A percentile compares a stretch with the other conserved stretches of the same genome.
phyloP scores from a whole-genome alignment of 495 filamentous ascomycete species.

The Penicillium taxi region DNA sequence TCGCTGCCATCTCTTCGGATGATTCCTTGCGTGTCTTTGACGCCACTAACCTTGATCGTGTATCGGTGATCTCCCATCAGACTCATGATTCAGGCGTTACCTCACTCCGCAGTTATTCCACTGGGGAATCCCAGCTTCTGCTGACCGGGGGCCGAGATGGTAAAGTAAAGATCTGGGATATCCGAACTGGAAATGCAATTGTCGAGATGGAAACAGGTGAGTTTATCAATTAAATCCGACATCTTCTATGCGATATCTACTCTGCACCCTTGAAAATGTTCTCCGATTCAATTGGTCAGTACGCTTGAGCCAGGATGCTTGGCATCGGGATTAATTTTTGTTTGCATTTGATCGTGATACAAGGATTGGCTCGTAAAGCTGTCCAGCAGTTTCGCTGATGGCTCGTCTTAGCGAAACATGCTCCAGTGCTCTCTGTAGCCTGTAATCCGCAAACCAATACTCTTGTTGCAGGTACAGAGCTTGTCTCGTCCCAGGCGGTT shows the following conservation, averaged over 20 bases:
- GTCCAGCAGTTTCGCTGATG: slow-evolving; percentile 1
- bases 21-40: slow-evolving; percentile 47
- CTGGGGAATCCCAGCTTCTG: slow-evolving; percentile 24
- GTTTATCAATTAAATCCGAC: too few species aligned
- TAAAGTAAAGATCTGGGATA: slow-evolving; percentile 41
- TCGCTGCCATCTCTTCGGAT: slow-evolving; percentile 50
- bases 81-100: slow-evolving; percentile 41
- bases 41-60: slow-evolving; percentile 28
- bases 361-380: too few species aligned
- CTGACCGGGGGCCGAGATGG: slow-evolving; percentile 45
- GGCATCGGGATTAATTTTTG: too few species aligned
- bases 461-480: slow-evolving; percentile 71
- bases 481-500: slow-evolving; percentile 61
- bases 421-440: slow-evolving; percentile 61
- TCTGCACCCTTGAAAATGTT: too few species aligned
- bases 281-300: too few species aligned
- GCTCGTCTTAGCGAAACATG: slow-evolving; percentile 27
- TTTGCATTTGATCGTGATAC: too few species aligned
- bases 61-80: slow-evolving; percentile 23
- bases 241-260: too few species aligned
- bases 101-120: slow-evolving; percentile 29
- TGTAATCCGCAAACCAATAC: slow-evolving; percentile 49
- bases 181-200: slow-evolving; percentile 26
- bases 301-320: too few species aligned
- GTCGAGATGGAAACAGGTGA: slow-evolving; percentile 36